Evolutionary conservation across 2,329 filamentous ascomycete species (phyloP).

Genomic region (Phaeosphaeria sp.): DNA sequence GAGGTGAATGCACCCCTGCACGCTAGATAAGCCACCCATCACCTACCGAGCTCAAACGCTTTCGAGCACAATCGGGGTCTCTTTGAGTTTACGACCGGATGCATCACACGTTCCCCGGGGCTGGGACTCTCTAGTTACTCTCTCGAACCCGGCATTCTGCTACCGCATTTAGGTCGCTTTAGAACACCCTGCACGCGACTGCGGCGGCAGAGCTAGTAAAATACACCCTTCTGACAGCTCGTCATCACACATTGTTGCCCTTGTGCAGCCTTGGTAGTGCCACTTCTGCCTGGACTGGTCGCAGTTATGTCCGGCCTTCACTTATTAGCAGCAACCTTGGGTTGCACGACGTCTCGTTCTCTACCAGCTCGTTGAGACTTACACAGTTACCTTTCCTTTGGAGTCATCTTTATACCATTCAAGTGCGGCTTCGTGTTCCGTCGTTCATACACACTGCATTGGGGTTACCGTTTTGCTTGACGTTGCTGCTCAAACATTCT

Average conservation of each 20-base stretch:
- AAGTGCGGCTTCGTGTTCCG: slow-evolving; percentile 5
- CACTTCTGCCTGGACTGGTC: slow-evolving; percentile 16
- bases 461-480: not conserved
- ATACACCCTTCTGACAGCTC: slow-evolving; percentile 23
- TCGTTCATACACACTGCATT: slow-evolving; percentile 9
- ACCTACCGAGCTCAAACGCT: slow-evolving; percentile 29
- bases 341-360: slow-evolving; percentile 21
- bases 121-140: slow-evolving; percentile 29
- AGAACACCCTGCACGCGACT: slow-evolving; percentile 39
- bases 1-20: slow-evolving; percentile 26
- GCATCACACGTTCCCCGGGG: slow-evolving; percentile 41
- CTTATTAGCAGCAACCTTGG: slow-evolving; percentile 24
- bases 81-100: slow-evolving; percentile 33
- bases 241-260: slow-evolving; percentile 33
- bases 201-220: slow-evolving; percentile 46
- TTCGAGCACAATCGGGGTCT: slow-evolving; percentile 17
- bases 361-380: slow-evolving; percentile 15
- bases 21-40: slow-evolving; percentile 36
- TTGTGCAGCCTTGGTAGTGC: slow-evolving; percentile 20
- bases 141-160: slow-evolving; percentile 22
- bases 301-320: slow-evolving; percentile 18
- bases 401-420: slow-evolving; percentile 3
- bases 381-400: slow-evolving; percentile 16
- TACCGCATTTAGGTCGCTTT: slow-evolving; percentile 17
- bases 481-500: not conserved